Base-by-base conservation (phyloP, 2,329 filamentous ascomycete species). In the Aspergillus sp. region DNA sequence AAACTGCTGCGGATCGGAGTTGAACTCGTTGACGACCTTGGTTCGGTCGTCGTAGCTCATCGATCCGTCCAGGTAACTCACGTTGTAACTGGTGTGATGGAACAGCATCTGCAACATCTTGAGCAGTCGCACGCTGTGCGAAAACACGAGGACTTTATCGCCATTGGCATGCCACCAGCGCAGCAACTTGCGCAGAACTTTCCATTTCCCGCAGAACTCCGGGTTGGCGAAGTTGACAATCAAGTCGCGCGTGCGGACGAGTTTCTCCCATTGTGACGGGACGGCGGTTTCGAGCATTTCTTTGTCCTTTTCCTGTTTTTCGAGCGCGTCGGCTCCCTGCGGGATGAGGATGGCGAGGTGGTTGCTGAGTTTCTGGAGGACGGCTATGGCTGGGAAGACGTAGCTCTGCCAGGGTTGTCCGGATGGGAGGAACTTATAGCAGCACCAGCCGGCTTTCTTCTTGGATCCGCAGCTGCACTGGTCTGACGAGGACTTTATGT, bases 201-300 rank as follows among this genome's bases (percentile, higher is more conserved):
- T 89, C 93, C 93, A 98, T 67, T 98, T 98, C 3, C 93, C 93
- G 60, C 93, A 98, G 54, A 90, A 96, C 48, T 94, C 86, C 0
- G 88, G 85, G 56, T 95, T 89, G 1, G 89, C 84, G 43, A 89
- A 83, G 56, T 85, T 86, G 43, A 86, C 69, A 48, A 97, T 84
- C 6, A 82, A 87, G 56, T 95, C 88, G 39, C 88, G 79, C 19
- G 84, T 80, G 7, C 74, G 73, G 60, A 89, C 93, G 0, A 95
- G 73, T 19, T 82, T 72, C 57, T 82, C 73, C 87, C 88, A 96
- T 2, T 75, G 72, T 33, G 85, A 74, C 0, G 93, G 91, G 10
- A 90, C 72, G 45, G 87, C 88, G 1, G 80, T 77, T 60, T 86
- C 76, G 2, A 98, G 77, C 53, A 81, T 82, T 36, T 82, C 77